Conservation (phyloP, 495 filamentous ascomycete species). For the Penicillium dipodomyicola region DNA sequence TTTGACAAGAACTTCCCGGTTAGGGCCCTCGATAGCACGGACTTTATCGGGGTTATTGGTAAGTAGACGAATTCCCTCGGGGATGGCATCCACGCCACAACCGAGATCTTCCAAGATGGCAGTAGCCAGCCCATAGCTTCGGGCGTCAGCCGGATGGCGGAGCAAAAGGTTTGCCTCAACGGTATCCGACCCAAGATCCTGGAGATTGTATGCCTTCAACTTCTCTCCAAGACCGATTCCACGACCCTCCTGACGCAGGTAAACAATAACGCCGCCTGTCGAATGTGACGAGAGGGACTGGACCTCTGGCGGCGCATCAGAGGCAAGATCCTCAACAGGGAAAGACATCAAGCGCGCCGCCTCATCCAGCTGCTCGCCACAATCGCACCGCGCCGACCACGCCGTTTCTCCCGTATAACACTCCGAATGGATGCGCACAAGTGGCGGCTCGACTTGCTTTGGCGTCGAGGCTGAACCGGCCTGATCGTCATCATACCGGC, state of each 20-base stretch:
- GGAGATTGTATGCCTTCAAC: slow-evolving; percentile 95
- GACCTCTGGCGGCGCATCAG: slow-evolving; percentile 34
- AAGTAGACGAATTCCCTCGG: slow-evolving; percentile 72
- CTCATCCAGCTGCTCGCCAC: slow-evolving; percentile 96
- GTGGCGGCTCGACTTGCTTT: slow-evolving; percentile 45
- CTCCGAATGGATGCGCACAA: slow-evolving; percentile 95
- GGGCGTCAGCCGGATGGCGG: slow-evolving; percentile 88
- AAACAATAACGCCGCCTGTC: slow-evolving; percentile 86
- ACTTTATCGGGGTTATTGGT: slow-evolving; percentile 99
- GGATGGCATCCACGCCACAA: slow-evolving; percentile 53
- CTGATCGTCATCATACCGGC: slow-evolving; percentile 49
- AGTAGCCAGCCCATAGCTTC: slow-evolving; percentile 91
- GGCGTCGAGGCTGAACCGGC: slow-evolving; percentile 14
- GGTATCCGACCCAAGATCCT: slow-evolving; percentile 92
- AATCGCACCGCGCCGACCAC: slow-evolving; percentile 96
- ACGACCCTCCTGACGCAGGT: slow-evolving; percentile 91
- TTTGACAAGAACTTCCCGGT: slow-evolving; percentile 80
- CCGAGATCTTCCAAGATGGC: slow-evolving; percentile 89
- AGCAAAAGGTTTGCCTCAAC: slow-evolving; percentile 93
- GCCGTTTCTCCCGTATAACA: slow-evolving; percentile 99
- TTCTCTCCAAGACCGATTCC: slow-evolving; percentile 95
- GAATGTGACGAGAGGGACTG: slow-evolving; percentile 50
- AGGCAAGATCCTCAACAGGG: slow-evolving; percentile 43
- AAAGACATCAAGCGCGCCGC: slow-evolving; percentile 91
- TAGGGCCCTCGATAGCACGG: slow-evolving; percentile 86